Conservation (phyloP, 2,329 filamentous ascomycete genomes). For the Cordyceps pruinosa region DNA sequence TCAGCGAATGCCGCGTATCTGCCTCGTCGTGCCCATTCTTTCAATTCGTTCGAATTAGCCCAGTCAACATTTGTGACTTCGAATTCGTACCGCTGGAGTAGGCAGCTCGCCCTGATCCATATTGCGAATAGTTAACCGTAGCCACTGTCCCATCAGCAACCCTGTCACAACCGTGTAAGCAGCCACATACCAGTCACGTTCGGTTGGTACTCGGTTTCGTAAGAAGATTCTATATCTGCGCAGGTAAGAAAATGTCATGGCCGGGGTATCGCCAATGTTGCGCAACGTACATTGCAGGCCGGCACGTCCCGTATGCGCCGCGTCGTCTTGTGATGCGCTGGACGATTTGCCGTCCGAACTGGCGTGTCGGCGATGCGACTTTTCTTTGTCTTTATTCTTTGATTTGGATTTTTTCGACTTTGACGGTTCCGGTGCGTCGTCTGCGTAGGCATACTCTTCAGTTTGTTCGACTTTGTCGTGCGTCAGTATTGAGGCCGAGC, state of each 20-base stretch:
- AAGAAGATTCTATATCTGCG: background rate
- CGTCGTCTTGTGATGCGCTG: background rate
- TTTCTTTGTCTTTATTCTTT: slow-evolving; percentile 7
- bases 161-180: background rate
- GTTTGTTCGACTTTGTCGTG: slow-evolving; percentile 7
- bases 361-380: slow-evolving; percentile 7
- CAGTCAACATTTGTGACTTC: no score
- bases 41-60: background rate
- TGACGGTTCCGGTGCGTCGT: slow-evolving; percentile 12
- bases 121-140: slow-evolving; percentile 1
- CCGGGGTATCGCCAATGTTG: background rate
- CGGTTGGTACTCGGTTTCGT: background rate
- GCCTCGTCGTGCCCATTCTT: background rate
- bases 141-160: background rate
- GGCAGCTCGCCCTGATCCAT: background rate
- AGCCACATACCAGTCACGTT: background rate
- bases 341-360: slow-evolving; percentile 7
- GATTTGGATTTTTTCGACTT: slow-evolving; percentile 9
- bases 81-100: background rate
- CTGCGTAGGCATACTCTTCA: slow-evolving; percentile 17
- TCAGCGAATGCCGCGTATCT: background rate
- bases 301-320: background rate
- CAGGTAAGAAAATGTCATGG: background rate
- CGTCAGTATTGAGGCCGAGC: background rate
- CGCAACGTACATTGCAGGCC: slow-evolving; percentile 2